A percentile compares a stretch with the other conserved stretches of the same genome.
phyloP scores from a whole-genome alignment of 2,329 filamentous ascomycete genomes.

The Talaromyces sp. region DNA sequence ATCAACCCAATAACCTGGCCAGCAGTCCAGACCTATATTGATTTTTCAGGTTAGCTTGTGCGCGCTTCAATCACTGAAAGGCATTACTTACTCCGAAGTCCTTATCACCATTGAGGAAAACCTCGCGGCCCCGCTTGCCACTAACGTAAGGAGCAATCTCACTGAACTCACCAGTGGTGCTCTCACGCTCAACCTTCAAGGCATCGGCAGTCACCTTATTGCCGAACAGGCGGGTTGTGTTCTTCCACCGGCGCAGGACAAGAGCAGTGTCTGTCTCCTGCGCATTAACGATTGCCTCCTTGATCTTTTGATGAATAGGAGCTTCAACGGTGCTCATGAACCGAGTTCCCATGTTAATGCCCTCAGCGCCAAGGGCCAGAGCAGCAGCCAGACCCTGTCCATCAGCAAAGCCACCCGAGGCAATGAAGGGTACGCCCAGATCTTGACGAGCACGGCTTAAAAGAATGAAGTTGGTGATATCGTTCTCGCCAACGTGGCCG shows the following conservation, averaged over 20 bases:
- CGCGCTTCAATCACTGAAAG: not conserved
- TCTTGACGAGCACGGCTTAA: constrained; percentile 82
- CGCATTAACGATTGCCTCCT: constrained; percentile 85
- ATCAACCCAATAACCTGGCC: constrained; percentile 93
- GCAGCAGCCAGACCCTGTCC: constrained; percentile 91
- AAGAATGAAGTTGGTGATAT: constrained; percentile 63
- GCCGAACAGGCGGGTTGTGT: constrained; percentile 83
- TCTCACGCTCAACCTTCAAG: constrained; percentile 79
- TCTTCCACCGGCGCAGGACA: constrained; percentile 86
- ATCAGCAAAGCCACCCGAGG: constrained; percentile 92
- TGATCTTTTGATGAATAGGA: constrained; percentile 90
- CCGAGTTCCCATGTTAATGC: constrained; percentile 97
- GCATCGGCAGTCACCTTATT: constrained; percentile 87
- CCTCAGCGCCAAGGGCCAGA: constrained; percentile 83
- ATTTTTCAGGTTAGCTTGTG: too few species aligned
- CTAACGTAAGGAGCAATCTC: constrained; percentile 87
- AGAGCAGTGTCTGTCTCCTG: constrained; percentile 90
- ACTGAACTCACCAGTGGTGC: constrained; percentile 80
- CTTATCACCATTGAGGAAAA: constrained; percentile 88
- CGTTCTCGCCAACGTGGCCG: constrained; percentile 61
- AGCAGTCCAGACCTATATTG: constrained; percentile 82
- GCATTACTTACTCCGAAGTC: constrained; percentile 75
- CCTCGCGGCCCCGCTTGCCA: constrained; percentile 85
- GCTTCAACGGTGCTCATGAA: constrained; percentile 97
- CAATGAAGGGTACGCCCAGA: constrained; percentile 87